Percentiles rank a stretch among this genome's conserved stretches.
Conservation (phyloP, 225 moss, liverwort and hornwort genomes). For the Thuidium tamariscinum region DNA sequence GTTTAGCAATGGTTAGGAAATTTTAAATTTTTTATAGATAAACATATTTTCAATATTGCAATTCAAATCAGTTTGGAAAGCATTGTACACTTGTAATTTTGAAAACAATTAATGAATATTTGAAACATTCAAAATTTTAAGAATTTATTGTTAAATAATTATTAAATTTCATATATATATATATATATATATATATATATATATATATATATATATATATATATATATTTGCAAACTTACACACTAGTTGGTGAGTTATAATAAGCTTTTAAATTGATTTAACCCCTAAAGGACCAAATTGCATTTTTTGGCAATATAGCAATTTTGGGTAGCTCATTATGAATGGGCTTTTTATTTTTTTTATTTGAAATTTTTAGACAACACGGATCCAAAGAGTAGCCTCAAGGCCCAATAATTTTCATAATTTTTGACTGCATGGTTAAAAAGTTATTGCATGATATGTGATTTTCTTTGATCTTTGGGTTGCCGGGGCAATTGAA, state of each 20-base stretch:
- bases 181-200: neutral
- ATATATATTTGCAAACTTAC: neutral
- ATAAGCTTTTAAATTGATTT: neutral
- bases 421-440: no score
- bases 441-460: no score
- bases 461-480: no score
- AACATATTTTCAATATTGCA: neutral
- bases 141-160: neutral
- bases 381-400: no score
- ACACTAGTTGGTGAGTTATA: neutral
- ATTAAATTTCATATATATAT: neutral
- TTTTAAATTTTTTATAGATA: neutral
- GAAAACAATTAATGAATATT: neutral
- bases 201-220: neutral
- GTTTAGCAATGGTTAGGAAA: neutral
- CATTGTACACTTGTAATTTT: neutral
- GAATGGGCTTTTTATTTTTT: no score
- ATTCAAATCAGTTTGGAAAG: neutral
- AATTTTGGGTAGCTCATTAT: no score
- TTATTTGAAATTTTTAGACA: no score
- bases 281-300: no score
- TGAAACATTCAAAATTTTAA: neutral
- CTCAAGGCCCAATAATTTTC: no score
- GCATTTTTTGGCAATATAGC: no score
- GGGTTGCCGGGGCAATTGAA: no score